Evolutionary conservation across 805 yeast genomes (phyloP), one percentile per base, ranked within the genome.

Genomic region (Blastobotrys robertii): DNA sequence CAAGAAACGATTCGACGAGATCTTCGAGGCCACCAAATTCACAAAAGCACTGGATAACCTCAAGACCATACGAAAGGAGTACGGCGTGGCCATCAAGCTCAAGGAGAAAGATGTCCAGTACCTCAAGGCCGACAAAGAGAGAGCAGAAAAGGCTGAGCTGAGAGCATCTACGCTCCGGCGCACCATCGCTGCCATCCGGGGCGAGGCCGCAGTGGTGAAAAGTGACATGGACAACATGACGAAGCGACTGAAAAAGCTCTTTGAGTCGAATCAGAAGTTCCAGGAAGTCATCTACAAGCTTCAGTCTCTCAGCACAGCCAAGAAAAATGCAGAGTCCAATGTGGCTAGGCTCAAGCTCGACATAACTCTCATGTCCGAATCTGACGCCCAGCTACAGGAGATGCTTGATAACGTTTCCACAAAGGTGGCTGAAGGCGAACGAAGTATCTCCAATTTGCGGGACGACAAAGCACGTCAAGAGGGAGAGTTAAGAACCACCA

Each of bases 1-100:
- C 58, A 94, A 92, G 63, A 88, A 88, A 63, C 74, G 90, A 42
- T 94, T 92, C 55, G 98, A 92, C 60, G 98, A 92, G 61, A 90
- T 92, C 7, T 92, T 92, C 56, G 97, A 92, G 62, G 96, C 97
- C 0, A 76, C 86, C 51, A 87, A 85, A 59, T 94, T 84, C 56
- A 86, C 96, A 1, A 90, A 85, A 57, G 95, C 92, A 0, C 66
- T 92, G 31, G 96, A 88, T 45, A 76, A 75, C 42, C 68, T 92
- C 54, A 88, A 87, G 56, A 60, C 59, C 1, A 74, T 87, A 34
- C 76, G 83, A 42, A 90, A 88, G 54, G 94, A 85, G 36, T 75
- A 85, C 74, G 66, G 77, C 8, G 66, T 70, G 1, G 95, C 87
- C 46, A 80, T 85, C 31, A 83, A 80, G 54, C 60, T 90, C 8